Evolutionary conservation across 352 stramenopile species (phyloP).

Genomic region (Phytophthora hybrid): DNA sequence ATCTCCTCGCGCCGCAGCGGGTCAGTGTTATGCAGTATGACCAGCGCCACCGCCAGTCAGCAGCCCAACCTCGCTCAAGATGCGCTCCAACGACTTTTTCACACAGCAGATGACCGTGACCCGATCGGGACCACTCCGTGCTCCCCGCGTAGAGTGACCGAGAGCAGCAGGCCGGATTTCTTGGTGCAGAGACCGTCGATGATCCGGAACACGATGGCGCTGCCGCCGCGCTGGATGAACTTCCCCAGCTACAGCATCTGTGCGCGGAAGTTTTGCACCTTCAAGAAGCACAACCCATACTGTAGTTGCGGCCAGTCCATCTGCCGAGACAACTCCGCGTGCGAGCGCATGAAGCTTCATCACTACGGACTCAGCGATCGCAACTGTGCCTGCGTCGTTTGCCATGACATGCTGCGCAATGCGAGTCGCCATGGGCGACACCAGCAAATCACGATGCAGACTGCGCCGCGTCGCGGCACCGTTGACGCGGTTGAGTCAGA

Average conservation of each 20-base stretch:
- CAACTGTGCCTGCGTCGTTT: conserved; percentile 87
- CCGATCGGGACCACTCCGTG: conserved; percentile 29
- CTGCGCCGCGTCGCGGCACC: conserved; percentile 32
- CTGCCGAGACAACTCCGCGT: conserved; percentile 85
- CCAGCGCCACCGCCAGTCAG: conserved; percentile 42
- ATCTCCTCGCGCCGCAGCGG: conserved; percentile 41
- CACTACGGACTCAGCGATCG: conserved; percentile 83
- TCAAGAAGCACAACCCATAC: conserved; percentile 90
- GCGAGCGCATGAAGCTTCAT: conserved; percentile 81
- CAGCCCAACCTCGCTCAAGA: conserved; percentile 59
- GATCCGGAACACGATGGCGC: conserved; percentile 54
- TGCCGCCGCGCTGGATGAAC: conserved; percentile 88
- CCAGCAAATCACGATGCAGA: conserved; percentile 41
- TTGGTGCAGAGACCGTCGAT: conserved; percentile 46
- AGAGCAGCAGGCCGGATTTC: conserved; percentile 51
- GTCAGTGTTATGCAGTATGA: conserved; percentile 28
- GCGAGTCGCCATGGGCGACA: conserved; percentile 45
- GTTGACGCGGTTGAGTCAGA: conserved; percentile 34
- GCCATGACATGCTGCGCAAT: conserved; percentile 77
- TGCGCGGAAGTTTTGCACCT: conserved; percentile 78
- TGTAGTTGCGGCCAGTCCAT: conserved; percentile 90
- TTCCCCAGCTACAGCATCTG: conserved; percentile 87
- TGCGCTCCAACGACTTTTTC: conserved; percentile 71
- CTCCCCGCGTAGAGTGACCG: conserved; percentile 36
- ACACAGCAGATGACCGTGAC: conserved; percentile 37